Percentiles rank a stretch among this genome's conserved stretches.
These are phyloP conservation scores for Lenzites betulinus DNA, from an alignment of 768 basidiomycete species.

Conservation along the genomic window DNA sequence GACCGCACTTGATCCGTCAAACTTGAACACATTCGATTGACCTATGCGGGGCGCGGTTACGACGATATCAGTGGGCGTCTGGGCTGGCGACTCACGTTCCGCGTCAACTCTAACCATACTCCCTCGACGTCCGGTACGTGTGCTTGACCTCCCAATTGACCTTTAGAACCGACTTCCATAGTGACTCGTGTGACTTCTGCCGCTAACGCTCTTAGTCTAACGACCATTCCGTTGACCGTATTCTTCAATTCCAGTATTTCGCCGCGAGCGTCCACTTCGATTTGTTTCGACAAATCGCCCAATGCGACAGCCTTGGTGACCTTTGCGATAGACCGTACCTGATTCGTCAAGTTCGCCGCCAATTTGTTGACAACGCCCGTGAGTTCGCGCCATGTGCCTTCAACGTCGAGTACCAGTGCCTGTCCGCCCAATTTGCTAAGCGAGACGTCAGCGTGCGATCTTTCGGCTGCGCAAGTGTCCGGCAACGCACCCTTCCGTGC, in stretches of 20 bases:
- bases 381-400: slow-evolving; percentile 87
- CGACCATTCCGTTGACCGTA: slow-evolving; percentile 56
- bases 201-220: slow-evolving; percentile 61
- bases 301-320: slow-evolving; percentile 80
- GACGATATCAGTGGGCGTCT: neutral
- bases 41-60: slow-evolving; percentile 37
- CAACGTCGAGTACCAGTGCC: slow-evolving; percentile 82
- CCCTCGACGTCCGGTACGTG: slow-evolving; percentile 88
- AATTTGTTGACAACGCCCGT: slow-evolving; percentile 84
- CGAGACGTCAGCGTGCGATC: slow-evolving; percentile 1
- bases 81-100: slow-evolving; percentile 51
- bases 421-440: slow-evolving; percentile 80
- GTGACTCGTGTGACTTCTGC: slow-evolving; percentile 86
- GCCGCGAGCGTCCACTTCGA: slow-evolving; percentile 88
- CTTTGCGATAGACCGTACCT: slow-evolving; percentile 58
- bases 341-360: slow-evolving; percentile 71
- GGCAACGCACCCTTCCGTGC: slow-evolving; percentile 55
- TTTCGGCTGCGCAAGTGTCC: slow-evolving; percentile 30
- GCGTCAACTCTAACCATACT: slow-evolving; percentile 84
- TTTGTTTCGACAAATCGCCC: slow-evolving; percentile 87
- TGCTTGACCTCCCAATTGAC: slow-evolving; percentile 87
- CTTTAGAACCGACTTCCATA: slow-evolving; percentile 84
- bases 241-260: slow-evolving; percentile 85
- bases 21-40: slow-evolving; percentile 81
- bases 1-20: slow-evolving; percentile 81